Base-by-base conservation (phyloP, 1,284 basidiomycete genomes). In the Cutaneotrichosporon dermatis region DNA sequence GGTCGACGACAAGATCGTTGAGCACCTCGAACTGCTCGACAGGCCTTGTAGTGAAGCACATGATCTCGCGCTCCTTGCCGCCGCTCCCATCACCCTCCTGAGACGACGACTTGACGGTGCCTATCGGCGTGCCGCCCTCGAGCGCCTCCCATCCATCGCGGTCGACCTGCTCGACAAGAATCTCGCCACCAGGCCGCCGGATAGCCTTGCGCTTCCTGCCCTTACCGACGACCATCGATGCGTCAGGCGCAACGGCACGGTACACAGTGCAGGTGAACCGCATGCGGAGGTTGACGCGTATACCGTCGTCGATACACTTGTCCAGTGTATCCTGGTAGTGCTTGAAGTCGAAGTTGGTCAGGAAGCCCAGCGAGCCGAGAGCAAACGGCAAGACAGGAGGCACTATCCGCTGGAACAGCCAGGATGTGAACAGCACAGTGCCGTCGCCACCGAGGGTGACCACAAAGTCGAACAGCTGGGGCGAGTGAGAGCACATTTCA, bases 191-290 rank as follows among this genome's bases (percentile, higher is more conserved):
- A 2, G 85, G 90, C 69, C 89, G 90, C 79, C 93, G 92, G 56
- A 96, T 87, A 0, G 93, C 94, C 66, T 89, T 90, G 36, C 88
- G 82, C 51, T 83, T 80, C 25, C 85, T 66, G 3, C 65, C 64
- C 48, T 59, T 64, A 12, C 57, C 61, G 4, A 68, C 65, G 25
- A 64, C 62, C 9, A 61, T 82, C 5, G 67, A 67, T 64, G 86
- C 83, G 67, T 88, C 88, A 12, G 85, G 84, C 3, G 84, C 82
- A 48, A 94, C 85, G 2, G 92, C 88, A 42, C 94, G 88, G 76
- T 96, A 99, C 12, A 99, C 92, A 0, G 95, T 98, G 74, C 95
- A 98, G 3, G 94, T 98, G 77, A 99, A 99, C 9, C 96, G 87
- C 96, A 99, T 99, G 56, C 96, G 88, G 13, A 99, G 82, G 76